Evolutionary conservation across 2,329 filamentous ascomycete genomes (phyloP).

Genomic region (Talaromyces sp.): DNA sequence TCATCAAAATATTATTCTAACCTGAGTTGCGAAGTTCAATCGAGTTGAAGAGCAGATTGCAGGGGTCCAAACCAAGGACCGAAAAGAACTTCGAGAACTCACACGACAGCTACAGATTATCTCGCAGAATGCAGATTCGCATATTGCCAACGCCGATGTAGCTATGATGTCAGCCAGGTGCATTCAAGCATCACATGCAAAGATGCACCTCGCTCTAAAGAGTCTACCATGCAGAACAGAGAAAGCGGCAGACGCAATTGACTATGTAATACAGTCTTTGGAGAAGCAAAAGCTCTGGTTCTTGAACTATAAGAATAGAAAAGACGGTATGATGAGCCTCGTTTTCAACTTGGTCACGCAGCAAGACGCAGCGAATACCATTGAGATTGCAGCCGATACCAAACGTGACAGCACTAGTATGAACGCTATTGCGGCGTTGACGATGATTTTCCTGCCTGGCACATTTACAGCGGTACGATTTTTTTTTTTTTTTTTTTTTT

Average conservation of each 20-base stretch:
- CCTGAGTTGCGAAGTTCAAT: constrained; percentile 11
- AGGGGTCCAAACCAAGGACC: constrained; percentile 17
- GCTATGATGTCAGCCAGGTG: constrained; percentile 19
- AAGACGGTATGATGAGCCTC: constrained; percentile 21
- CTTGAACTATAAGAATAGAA: constrained; percentile 22
- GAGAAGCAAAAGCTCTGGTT: constrained; percentile 25
- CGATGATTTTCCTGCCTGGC: constrained; percentile 27
- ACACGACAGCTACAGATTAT: constrained; percentile 27
- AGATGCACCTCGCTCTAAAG: constrained; percentile 3
- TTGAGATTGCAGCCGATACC: constrained; percentile 21
- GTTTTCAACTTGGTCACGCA: constrained; percentile 26
- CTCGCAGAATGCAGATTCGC: constrained; percentile 24
- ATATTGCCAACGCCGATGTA: constrained; percentile 24
- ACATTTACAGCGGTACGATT: constrained; percentile 17
- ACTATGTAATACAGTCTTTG: constrained; percentile 23
- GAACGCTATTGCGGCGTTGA: constrained; percentile 27
- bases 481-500: background rate
- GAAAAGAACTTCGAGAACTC: constrained; percentile 18
- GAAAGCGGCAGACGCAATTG: constrained; percentile 18
- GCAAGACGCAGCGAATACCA: constrained; percentile 25
- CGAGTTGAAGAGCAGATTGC: constrained; percentile 19
- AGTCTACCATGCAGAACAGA: background rate
- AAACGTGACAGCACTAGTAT: constrained; percentile 27
- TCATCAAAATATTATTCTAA: too few species aligned
- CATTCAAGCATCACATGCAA: constrained; percentile 18